These are phyloP conservation scores for Ceratocystis lukuohia DNA, from an alignment of 2,329 filamentous ascomycete genomes.

Conservation along the genomic window DNA sequence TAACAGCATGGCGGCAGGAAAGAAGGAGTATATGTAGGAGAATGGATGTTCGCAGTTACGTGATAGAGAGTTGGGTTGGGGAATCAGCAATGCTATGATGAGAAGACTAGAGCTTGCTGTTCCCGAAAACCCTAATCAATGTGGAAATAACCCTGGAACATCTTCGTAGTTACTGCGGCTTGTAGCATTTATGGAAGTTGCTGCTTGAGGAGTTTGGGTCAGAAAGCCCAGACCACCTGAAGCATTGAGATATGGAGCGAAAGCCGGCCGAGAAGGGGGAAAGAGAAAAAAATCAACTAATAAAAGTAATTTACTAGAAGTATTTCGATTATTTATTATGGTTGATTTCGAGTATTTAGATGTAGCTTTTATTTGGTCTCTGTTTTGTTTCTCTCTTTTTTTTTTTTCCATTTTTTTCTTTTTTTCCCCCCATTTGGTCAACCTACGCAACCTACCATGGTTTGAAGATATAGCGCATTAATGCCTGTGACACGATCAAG, in stretches of 20 bases:
- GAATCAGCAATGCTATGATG: not conserved
- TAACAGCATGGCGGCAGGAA: slow-evolving; percentile 1
- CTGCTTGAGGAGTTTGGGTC: not conserved
- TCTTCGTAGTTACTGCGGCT: not conserved
- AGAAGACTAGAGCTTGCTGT: too few relatives aligned
- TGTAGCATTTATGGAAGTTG: not conserved
- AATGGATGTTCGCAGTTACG: not conserved
- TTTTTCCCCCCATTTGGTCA: not conserved
- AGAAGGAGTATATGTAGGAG: not conserved
- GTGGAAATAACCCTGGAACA: too few relatives aligned
- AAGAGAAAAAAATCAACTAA: not conserved
- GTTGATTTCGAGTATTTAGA: not conserved
- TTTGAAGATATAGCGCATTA: not conserved
- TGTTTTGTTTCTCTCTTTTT: not conserved
- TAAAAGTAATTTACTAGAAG: not conserved
- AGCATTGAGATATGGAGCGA: not conserved
- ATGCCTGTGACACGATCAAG: not conserved
- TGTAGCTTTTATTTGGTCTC: not conserved
- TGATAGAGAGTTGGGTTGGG: not conserved
- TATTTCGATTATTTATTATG: not conserved
- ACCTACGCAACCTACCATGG: not conserved
- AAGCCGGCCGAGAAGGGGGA: not conserved
- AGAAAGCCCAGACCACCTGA: not conserved
- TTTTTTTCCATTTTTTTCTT: not conserved
- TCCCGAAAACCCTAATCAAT: too few relatives aligned